These are phyloP conservation scores for Rhodotorula sphaerocarpa DNA, from an alignment of 768 basidiomycete genomes.

Conservation along the genomic window DNA sequence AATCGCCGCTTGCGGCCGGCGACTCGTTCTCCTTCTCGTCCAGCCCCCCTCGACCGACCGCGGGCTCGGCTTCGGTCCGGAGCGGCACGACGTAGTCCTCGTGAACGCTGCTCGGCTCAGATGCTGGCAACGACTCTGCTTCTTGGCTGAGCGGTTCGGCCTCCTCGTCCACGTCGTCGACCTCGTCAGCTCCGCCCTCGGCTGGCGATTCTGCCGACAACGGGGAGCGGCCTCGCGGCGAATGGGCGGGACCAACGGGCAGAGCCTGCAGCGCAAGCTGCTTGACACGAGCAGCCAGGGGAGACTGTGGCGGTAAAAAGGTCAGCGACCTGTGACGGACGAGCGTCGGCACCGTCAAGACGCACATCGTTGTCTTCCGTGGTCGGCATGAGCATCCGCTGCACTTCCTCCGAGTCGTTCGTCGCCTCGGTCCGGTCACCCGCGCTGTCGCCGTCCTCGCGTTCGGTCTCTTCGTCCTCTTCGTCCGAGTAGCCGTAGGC, in stretches of 20 bases:
- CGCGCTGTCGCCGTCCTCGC: background rate
- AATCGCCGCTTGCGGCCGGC: background rate
- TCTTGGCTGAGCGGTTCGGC: background rate
- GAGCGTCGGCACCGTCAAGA: background rate
- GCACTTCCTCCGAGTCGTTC: slow-evolving; percentile 2
- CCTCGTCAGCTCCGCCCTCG: too few relatives aligned
- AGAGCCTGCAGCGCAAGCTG: too few relatives aligned
- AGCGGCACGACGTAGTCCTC: background rate
- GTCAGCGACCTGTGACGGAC: background rate
- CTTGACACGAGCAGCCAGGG: slow-evolving; percentile 21
- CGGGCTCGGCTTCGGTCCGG: slow-evolving; percentile 2
- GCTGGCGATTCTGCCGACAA: too few relatives aligned
- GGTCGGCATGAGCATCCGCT: background rate
- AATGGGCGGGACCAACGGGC: too few relatives aligned
- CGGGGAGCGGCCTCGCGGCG: too few relatives aligned
- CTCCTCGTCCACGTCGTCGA: background rate
- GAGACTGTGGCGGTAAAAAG: background rate
- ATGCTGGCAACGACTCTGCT: too few relatives aligned
- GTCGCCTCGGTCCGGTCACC: background rate
- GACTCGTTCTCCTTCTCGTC: slow-evolving; percentile 7
- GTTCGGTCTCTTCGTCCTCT: slow-evolving; percentile 7
- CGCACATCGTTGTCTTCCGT: background rate
- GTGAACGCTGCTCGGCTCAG: too few relatives aligned
- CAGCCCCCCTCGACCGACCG: background rate
- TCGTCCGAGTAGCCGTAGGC: slow-evolving; percentile 32